These are phyloP conservation scores for Diaporthe longicolla DNA, from an alignment of 2,329 filamentous ascomycete genomes.

Conservation along the genomic window DNA sequence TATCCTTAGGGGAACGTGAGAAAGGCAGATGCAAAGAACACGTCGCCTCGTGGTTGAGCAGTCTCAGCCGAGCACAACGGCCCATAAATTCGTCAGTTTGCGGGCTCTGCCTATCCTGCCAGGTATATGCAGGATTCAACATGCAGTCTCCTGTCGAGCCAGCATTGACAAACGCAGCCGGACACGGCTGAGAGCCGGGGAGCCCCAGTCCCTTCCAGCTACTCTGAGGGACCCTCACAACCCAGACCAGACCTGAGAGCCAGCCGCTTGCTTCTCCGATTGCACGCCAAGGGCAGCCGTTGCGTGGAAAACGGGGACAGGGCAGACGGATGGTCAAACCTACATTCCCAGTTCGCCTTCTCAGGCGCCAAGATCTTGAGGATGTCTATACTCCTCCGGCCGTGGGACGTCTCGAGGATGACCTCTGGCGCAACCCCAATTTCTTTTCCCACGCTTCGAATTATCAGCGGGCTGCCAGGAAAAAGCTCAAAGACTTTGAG, in stretches of 20 bases:
- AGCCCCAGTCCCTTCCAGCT: background rate
- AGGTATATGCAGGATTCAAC: background rate
- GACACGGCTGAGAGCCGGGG: background rate
- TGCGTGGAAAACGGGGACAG: conserved; percentile 5
- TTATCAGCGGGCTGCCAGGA: conserved; percentile 22
- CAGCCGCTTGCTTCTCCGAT: conserved; percentile 17
- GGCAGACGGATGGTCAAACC: conserved; percentile 55
- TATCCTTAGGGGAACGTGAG: background rate
- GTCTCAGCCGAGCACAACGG: conserved; percentile 9
- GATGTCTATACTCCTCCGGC: conserved; percentile 89
- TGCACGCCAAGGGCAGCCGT: conserved; percentile 26
- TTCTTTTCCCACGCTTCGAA: conserved; percentile 78
- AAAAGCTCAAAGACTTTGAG: background rate
- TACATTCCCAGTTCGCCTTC: conserved; percentile 94
- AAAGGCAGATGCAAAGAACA: conserved; percentile 2
- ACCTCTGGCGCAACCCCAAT: conserved; percentile 87
- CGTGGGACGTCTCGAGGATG: conserved; percentile 93
- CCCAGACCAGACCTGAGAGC: conserved; percentile 5
- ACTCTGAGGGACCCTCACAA: background rate
- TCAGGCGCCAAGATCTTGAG: conserved; percentile 84
- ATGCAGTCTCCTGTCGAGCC: conserved; percentile 1
- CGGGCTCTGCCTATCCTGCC: background rate
- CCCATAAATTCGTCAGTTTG: background rate
- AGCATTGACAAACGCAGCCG: background rate
- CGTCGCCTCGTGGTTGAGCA: conserved; percentile 6